phyloP scores from a whole-genome alignment of 2,329 filamentous ascomycete species.

The Cryphonectria radicalis region DNA sequence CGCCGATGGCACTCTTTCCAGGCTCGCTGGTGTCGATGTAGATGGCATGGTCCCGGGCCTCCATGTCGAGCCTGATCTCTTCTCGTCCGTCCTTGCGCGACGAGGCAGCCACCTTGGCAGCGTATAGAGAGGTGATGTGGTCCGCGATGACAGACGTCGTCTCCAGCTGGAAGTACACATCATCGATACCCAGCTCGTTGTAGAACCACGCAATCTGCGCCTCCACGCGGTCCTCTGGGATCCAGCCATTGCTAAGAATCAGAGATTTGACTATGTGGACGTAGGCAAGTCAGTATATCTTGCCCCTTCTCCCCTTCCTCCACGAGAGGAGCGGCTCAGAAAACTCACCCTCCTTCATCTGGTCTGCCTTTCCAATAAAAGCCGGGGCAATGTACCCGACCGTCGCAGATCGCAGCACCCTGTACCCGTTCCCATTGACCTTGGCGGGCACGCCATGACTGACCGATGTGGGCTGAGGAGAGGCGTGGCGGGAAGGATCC shows the following conservation, averaged over 20 bases:
- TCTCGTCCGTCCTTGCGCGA: slow-evolving; percentile 91
- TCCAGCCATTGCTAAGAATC: slow-evolving; percentile 80
- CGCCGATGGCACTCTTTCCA: slow-evolving; percentile 73
- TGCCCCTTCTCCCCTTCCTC: not conserved
- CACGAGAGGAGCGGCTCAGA: not conserved
- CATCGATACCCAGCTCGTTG: slow-evolving; percentile 94
- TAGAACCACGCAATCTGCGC: slow-evolving; percentile 96
- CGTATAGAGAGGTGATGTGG: slow-evolving; percentile 95
- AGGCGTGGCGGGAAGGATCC: slow-evolving; percentile 68
- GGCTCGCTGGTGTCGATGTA: slow-evolving; percentile 98
- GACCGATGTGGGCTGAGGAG: slow-evolving; percentile 86
- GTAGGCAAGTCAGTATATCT: slow-evolving; percentile 23
- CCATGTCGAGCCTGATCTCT: slow-evolving; percentile 95
- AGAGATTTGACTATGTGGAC: slow-evolving; percentile 71
- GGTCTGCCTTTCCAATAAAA: slow-evolving; percentile 88
- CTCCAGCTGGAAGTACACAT: slow-evolving; percentile 97
- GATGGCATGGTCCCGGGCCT: slow-evolving; percentile 91
- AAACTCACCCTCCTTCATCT: slow-evolving; percentile 77
- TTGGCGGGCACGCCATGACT: slow-evolving; percentile 61
- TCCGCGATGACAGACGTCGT: slow-evolving; percentile 83
- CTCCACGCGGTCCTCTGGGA: slow-evolving; percentile 81
- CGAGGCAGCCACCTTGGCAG: slow-evolving; percentile 92
- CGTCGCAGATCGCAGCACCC: slow-evolving; percentile 82
- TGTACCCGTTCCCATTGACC: slow-evolving; percentile 64
- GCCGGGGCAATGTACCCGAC: slow-evolving; percentile 94